Base-by-base conservation (phyloP, 108 stramenopile species). In the Conticribra weissflogii region DNA sequence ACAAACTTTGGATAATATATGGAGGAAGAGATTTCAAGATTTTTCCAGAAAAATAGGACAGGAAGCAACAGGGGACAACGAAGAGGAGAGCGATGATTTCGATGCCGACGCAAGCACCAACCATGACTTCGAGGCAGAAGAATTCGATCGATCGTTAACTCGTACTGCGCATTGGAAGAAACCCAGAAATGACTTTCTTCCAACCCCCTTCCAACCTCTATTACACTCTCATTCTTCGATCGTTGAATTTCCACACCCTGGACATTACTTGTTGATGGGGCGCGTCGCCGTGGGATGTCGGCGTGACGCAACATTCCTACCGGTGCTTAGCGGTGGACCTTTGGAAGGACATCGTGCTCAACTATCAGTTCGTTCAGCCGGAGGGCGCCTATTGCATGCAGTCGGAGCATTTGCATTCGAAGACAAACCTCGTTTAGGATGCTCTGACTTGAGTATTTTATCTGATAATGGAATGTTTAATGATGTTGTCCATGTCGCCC, bases 391-490 rank as follows among this genome's bases (percentile, higher is more conserved):
- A 28, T 49, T 78, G 17, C 76, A 78, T 46, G 67, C 68, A 3
- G 48, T 78, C 14, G 76, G 76, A 46, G 70, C 70, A 16, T 78
- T 78, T 65, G 76, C 50, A 8, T 78, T 78, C 31, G 76, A 78
- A 41, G 63, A 65, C 30, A 78, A 78, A 51, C 76, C 76, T 48
- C 63, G 68, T 27, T 32, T 78, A 47, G 68, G 68, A n/a, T 69
- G 76, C 45, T 55, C 76, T 19, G 76, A 78, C 57, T 50, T 78
- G 63, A 70, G 68, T 21, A 70, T 78, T 27, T 28, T 78, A 21
- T 70, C 68, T 0, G 76, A 78, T 36, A 78, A 78, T 66, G 68
- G 63, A 24, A 78, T 78, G 76, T 78, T 78, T 31, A 78, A 78
- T 33, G 76, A 78, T 49, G 63, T 78, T n/a, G 68, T 78, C 0